Percentiles rank a stretch among this genome's conserved stretches.
Evolutionary conservation across 2,329 filamentous ascomycete species (phyloP).

Genomic region (Aspergillus luchuensis): DNA sequence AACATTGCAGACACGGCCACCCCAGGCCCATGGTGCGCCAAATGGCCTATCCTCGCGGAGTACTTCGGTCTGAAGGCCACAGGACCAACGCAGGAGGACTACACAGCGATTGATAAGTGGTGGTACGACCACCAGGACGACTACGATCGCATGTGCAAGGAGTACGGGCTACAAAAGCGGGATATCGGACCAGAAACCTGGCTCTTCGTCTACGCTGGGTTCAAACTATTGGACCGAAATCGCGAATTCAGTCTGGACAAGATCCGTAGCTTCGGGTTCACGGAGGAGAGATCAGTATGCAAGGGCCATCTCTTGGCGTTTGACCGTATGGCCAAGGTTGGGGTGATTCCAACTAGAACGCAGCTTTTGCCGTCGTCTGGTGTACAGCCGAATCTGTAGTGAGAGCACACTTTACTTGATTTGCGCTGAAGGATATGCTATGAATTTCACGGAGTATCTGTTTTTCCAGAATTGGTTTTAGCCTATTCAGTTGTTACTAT

Average conservation of each 20-base stretch:
- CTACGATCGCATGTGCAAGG: conserved; percentile 24
- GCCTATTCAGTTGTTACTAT: too few relatives aligned
- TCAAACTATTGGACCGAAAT: conserved; percentile 21
- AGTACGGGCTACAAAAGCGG: conserved; percentile 20
- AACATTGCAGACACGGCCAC: conserved; percentile 30
- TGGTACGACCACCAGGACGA: conserved; percentile 22
- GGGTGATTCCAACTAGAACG: conserved; percentile 3
- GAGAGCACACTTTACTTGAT: not conserved
- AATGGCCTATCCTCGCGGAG: conserved; percentile 23
- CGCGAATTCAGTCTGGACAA: conserved; percentile 27
- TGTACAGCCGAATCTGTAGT: not conserved
- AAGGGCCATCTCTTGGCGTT: conserved; percentile 21
- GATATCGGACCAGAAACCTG: conserved; percentile 17
- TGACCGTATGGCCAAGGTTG: conserved; percentile 13
- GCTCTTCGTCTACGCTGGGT: conserved; percentile 20
- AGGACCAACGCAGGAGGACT: conserved; percentile 10
- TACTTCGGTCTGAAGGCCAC: conserved; percentile 27
- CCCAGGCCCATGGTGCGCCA: conserved; percentile 16
- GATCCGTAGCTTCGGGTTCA: conserved; percentile 27
- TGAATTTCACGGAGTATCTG: too few relatives aligned
- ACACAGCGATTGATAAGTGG: conserved; percentile 24
- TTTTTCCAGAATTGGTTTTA: too few relatives aligned
- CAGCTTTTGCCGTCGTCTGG: not conserved
- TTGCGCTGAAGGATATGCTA: too few relatives aligned
- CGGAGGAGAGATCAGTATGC: conserved; percentile 22